Conservation (phyloP, 768 basidiomycete species). For the Imleria badia region DNA sequence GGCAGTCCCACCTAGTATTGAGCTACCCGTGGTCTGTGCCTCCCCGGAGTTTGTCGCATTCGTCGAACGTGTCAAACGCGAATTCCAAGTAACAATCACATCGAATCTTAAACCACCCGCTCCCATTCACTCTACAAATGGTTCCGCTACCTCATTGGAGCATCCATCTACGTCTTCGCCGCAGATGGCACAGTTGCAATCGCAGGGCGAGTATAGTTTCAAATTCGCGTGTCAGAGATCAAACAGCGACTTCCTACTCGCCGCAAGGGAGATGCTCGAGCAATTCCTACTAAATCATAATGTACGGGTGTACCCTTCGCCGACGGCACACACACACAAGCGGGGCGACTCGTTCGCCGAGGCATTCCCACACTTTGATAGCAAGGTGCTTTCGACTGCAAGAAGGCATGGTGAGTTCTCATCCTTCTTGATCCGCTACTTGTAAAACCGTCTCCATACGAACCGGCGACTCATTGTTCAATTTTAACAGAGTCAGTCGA, state of each 20-base stretch:
- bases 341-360: slow-evolving; percentile 92
- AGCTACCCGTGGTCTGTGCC: slow-evolving; percentile 71
- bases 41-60: slow-evolving; percentile 85
- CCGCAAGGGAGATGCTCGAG: slow-evolving; percentile 90
- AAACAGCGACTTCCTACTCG: slow-evolving; percentile 89
- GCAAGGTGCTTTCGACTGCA: slow-evolving; percentile 84
- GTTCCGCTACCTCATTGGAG: slow-evolving; percentile 49
- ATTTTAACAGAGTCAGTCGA: slow-evolving; percentile 66
- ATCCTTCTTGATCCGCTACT: slow-evolving; percentile 29
- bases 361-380: slow-evolving; percentile 95
- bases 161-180: slow-evolving; percentile 35
- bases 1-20: slow-evolving; percentile 80
- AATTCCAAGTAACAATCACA: slow-evolving; percentile 87
- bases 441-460: background rate
- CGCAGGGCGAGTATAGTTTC: slow-evolving; percentile 75
- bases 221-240: slow-evolving; percentile 95
- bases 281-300: slow-evolving; percentile 85
- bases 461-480: slow-evolving; percentile 8
- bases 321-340: slow-evolving; percentile 77
- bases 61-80: slow-evolving; percentile 88
- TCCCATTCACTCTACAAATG: slow-evolving; percentile 42
- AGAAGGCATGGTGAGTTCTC: slow-evolving; percentile 55
- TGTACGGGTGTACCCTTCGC: slow-evolving; percentile 77
- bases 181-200: slow-evolving; percentile 20
- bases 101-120: slow-evolving; percentile 64